phyloP scores from a whole-genome alignment of 1,284 basidiomycete genomes.

The Fistulinella cinereoalba region DNA sequence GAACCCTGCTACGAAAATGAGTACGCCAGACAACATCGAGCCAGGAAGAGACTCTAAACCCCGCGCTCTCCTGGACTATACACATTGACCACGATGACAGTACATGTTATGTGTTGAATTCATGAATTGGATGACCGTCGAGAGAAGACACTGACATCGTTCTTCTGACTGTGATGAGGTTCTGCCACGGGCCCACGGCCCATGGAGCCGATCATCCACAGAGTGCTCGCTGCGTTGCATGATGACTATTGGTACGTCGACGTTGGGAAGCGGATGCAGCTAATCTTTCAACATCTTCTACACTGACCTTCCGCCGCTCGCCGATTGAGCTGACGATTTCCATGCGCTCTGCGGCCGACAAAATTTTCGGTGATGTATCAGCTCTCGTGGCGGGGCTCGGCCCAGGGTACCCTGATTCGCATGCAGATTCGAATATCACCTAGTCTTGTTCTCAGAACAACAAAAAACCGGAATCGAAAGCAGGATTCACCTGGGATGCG shows the following conservation, averaged over 20 bases:
- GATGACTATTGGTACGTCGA: background rate
- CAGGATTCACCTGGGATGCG: slow-evolving; percentile 12
- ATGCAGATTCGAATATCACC: background rate
- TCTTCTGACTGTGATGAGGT: background rate
- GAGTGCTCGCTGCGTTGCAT: background rate
- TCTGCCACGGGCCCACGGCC: too few species aligned
- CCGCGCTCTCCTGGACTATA: background rate
- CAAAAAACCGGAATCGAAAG: background rate
- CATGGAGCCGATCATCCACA: background rate
- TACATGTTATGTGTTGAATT: background rate
- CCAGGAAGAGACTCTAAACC: background rate
- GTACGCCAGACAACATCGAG: too few species aligned
- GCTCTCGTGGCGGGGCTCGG: too few species aligned
- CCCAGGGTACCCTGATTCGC: too few species aligned
- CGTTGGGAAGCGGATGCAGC: slow-evolving; percentile 12
- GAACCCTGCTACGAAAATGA: slow-evolving; percentile 1
- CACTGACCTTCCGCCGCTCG: slow-evolving; percentile 6
- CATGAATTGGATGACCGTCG: too few species aligned
- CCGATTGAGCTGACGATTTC: background rate
- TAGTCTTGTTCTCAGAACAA: background rate
- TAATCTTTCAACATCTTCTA: slow-evolving; percentile 18
- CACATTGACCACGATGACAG: background rate
- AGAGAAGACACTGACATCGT: too few species aligned
- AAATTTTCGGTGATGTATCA: background rate
- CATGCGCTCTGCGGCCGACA: background rate